These are phyloP conservation scores for Colletotrichum chlorophyti DNA, from an alignment of 2,329 filamentous ascomycete species.

Conservation along the genomic window DNA sequence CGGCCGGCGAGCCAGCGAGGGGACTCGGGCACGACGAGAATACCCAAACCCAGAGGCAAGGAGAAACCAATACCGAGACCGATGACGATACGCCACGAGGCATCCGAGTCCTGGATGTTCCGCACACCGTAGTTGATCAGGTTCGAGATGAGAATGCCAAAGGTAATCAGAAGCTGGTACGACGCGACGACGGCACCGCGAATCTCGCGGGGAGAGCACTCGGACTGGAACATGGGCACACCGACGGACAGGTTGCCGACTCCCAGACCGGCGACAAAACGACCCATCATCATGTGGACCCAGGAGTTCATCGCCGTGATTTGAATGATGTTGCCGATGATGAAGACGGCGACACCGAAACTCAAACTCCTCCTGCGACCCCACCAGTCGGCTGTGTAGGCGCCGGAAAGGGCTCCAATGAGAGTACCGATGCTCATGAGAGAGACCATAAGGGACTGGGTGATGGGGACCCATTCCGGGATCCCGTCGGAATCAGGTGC, in stretches of 20 bases:
- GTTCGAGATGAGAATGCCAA: constrained; percentile 68
- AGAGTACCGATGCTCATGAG: constrained; percentile 63
- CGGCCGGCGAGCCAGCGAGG: constrained; percentile 61
- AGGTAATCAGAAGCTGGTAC: constrained; percentile 78
- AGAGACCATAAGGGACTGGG: constrained; percentile 60
- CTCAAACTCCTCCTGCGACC: constrained; percentile 64
- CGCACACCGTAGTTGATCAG: constrained; percentile 61
- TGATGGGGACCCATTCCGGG: constrained; percentile 48
- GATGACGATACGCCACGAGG: constrained; percentile 69
- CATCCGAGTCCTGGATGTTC: constrained; percentile 45
- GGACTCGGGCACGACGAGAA: constrained; percentile 62
- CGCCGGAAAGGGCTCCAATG: constrained; percentile 59
- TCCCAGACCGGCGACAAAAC: constrained; percentile 71
- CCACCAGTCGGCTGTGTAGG: constrained; percentile 62
- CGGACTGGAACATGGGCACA: constrained; percentile 72
- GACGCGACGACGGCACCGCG: constrained; percentile 70
- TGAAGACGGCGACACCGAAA: constrained; percentile 62
- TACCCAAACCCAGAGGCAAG: constrained; percentile 58
- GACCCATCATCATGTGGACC: constrained; percentile 71
- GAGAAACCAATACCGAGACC: constrained; percentile 61
- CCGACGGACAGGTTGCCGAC: constrained; percentile 71
- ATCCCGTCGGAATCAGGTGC: constrained; percentile 41
- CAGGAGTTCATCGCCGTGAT: constrained; percentile 64
- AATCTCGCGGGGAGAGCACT: constrained; percentile 67
- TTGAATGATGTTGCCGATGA: constrained; percentile 70